Conservation (phyloP, 176 grass and related monocot genomes). For the Aegilops umbellulata region DNA sequence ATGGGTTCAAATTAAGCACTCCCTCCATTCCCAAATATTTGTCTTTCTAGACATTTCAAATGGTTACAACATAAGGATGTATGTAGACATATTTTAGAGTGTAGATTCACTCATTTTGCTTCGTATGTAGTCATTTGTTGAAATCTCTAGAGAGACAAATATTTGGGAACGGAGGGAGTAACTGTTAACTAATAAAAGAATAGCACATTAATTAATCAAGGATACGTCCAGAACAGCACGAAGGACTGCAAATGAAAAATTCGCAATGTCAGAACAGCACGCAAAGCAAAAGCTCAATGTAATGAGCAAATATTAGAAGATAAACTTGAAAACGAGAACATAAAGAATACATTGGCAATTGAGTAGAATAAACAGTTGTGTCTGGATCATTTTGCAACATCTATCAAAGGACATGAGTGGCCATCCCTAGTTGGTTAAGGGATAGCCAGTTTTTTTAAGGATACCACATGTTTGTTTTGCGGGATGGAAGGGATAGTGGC, state of each 20-base stretch:
- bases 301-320: neutral
- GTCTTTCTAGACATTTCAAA: no score
- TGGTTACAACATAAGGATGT: no score
- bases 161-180: no score
- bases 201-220: constrained; percentile 37
- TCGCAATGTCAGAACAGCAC: constrained; percentile 23
- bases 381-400: neutral
- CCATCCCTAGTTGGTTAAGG: no score
- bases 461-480: no score
- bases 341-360: neutral
- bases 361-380: neutral
- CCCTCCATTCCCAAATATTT: no score
- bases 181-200: neutral
- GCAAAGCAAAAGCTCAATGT: neutral
- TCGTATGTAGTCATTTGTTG: no score
- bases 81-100: no score
- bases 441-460: no score
- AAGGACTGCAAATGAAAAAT: constrained; percentile 71
- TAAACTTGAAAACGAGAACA: neutral
- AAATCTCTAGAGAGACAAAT: no score
- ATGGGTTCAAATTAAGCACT: neutral
- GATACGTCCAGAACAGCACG: constrained; percentile 98
- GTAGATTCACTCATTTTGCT: no score
- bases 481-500: no score
- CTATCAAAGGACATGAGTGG: neutral